These are phyloP conservation scores for Globisporangium okanoganense DNA, from an alignment of 352 stramenopile species.

Conservation along the genomic window DNA sequence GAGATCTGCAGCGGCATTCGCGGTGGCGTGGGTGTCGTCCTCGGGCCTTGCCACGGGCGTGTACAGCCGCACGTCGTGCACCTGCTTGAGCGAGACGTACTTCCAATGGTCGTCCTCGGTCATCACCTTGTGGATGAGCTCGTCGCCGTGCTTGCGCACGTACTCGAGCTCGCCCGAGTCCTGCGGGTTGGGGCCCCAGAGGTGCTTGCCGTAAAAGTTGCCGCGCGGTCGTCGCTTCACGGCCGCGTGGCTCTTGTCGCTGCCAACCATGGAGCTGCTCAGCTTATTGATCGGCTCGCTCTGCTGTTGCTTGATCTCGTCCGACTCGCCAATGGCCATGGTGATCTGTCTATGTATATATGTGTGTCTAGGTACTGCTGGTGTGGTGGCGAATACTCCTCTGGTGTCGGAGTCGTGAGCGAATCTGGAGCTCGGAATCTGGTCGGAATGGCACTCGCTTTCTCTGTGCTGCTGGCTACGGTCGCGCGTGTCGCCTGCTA, in stretches of 20 bases:
- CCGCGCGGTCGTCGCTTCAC: constrained; percentile 16
- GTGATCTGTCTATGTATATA: not conserved
- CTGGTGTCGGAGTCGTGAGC: not conserved
- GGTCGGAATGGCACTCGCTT: not conserved
- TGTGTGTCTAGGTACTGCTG: not conserved
- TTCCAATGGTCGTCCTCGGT: constrained; percentile 45
- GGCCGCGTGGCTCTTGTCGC: constrained; percentile 1
- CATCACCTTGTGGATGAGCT: constrained; percentile 35
- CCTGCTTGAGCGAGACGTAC: constrained; percentile 52
- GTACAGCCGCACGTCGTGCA: constrained; percentile 68
- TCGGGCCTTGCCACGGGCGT: constrained; percentile 28
- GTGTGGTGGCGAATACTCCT: not conserved
- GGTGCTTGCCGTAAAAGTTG: constrained; percentile 29
- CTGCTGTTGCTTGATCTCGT: not conserved
- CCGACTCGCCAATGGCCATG: not conserved
- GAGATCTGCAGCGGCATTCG: constrained; percentile 4
- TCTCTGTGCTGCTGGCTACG: not conserved
- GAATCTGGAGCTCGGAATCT: not conserved
- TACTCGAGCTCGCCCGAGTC: constrained; percentile 49
- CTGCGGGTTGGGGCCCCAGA: constrained; percentile 36
- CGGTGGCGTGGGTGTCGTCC: constrained; percentile 10
- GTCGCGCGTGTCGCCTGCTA: not conserved
- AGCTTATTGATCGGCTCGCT: constrained; percentile 1
- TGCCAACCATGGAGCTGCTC: constrained; percentile 5
- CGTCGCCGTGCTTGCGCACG: constrained; percentile 44